phyloP scores from a whole-genome alignment of 2,329 filamentous ascomycete genomes.

The Fusarium buharicum region DNA sequence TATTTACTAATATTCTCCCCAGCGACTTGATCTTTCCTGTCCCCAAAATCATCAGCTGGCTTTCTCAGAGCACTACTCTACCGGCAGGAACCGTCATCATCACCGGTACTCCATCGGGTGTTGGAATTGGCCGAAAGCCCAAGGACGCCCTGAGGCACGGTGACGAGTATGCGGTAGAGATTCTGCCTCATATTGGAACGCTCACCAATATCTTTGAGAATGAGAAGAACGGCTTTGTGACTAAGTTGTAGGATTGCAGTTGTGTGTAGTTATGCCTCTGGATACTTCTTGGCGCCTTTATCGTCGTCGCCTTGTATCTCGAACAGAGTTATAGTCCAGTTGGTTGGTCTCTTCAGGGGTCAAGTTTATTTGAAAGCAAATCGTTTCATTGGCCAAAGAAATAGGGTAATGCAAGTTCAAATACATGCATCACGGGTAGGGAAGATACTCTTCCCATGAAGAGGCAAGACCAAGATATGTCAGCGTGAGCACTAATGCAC shows the following conservation, averaged over 20 bases:
- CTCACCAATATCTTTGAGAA: slow-evolving; percentile 51
- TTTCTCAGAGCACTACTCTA: slow-evolving; percentile 70
- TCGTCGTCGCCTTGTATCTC: no score
- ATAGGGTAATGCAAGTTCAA: background rate
- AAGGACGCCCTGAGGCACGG: slow-evolving; percentile 74
- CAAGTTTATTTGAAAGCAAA: background rate
- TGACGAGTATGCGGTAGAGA: slow-evolving; percentile 62
- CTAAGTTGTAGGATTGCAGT: slow-evolving; percentile 16
- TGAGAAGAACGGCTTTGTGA: slow-evolving; percentile 33
- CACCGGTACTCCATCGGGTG: slow-evolving; percentile 74
- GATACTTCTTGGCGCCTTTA: background rate
- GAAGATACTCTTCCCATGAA: background rate
- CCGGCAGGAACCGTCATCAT: slow-evolving; percentile 72
- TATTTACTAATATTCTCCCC: background rate
- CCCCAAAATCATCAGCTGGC: slow-evolving; percentile 66
- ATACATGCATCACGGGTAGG: background rate
- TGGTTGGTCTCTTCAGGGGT: no score
- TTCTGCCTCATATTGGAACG: slow-evolving; percentile 56
- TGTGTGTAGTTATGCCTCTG: background rate
- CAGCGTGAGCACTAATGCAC: slow-evolving; percentile 14
- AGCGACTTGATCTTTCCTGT: slow-evolving; percentile 72
- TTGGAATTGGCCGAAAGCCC: slow-evolving; percentile 75
- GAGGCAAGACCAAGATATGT: background rate
- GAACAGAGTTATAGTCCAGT: no score
- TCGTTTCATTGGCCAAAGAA: background rate